Conservation (phyloP, 208 protist genomes). For the Leishmania lainsoni region DNA sequence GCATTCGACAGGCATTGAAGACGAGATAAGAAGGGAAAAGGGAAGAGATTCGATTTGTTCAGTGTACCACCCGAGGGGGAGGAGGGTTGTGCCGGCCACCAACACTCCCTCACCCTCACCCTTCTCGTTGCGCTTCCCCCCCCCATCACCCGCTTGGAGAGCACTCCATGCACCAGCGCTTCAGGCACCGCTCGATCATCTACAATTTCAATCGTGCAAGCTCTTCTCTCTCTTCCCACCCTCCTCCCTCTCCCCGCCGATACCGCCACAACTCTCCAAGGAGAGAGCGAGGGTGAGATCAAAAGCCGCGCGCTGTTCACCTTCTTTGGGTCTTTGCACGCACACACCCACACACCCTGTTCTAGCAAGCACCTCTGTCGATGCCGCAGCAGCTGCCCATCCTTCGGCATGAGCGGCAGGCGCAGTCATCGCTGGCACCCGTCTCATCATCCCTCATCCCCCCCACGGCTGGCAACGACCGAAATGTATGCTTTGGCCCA, state of each 20-base stretch:
- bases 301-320: neutral
- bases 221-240: too few species aligned
- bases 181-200: too few species aligned
- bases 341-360: neutral
- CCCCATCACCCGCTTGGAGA: neutral
- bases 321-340: neutral
- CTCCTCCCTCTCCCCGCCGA: too few species aligned
- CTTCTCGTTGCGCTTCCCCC: neutral
- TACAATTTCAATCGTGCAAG: too few species aligned
- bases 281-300: neutral
- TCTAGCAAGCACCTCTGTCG: neutral
- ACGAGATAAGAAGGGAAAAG: neutral
- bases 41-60: neutral
- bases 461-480: neutral
- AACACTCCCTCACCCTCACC: neutral
- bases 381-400: conserved; percentile 12
- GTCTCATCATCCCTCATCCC: neutral
- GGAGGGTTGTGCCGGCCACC: neutral
- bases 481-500: neutral
- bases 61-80: neutral
- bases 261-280: too few species aligned
- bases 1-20: neutral
- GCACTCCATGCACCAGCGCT: too few species aligned
- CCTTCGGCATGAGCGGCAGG: neutral
- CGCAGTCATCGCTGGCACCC: too few species aligned